These are phyloP conservation scores for Chytridium lagenaria DNA, from an alignment of 371 early-diverging fungal genomes.

Conservation along the genomic window DNA sequence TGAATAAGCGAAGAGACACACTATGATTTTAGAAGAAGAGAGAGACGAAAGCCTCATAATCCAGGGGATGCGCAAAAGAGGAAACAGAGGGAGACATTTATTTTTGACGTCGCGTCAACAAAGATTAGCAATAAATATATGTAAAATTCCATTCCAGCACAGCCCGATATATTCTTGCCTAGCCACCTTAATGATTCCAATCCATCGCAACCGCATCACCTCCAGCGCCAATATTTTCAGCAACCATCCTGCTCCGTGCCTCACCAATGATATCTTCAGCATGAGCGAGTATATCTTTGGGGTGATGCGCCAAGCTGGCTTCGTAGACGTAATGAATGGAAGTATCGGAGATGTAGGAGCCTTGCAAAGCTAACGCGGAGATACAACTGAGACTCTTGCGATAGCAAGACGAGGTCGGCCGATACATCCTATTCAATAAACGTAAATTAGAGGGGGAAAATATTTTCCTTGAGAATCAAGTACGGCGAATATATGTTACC, in stretches of 20 bases:
- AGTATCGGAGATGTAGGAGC: conserved; percentile 83
- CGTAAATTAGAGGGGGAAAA: too few relatives aligned
- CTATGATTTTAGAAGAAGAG: too few relatives aligned
- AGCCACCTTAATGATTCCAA: too few relatives aligned
- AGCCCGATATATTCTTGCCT: too few relatives aligned
- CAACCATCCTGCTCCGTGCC: not conserved
- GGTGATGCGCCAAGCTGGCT: conserved; percentile 66
- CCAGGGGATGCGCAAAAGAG: too few relatives aligned
- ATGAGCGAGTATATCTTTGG: conserved; percentile 38
- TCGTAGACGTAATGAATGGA: conserved; percentile 88
- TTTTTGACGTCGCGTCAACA: too few relatives aligned
- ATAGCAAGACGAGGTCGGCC: conserved; percentile 72
- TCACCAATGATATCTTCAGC: conserved; percentile 19
- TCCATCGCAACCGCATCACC: not conserved
- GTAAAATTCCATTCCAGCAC: too few relatives aligned
- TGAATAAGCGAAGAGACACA: too few relatives aligned
- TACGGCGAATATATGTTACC: not conserved
- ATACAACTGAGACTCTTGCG: conserved; percentile 90
- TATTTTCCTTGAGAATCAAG: too few relatives aligned
- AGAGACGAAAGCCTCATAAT: too few relatives aligned
- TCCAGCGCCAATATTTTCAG: not conserved
- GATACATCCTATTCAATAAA: conserved; percentile 33
- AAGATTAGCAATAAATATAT: too few relatives aligned
- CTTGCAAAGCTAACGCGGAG: conserved; percentile 73
- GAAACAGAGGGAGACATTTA: too few relatives aligned